phyloP scores from a whole-genome alignment of 208 protist genomes.

The Vickermania spadyakhi region DNA sequence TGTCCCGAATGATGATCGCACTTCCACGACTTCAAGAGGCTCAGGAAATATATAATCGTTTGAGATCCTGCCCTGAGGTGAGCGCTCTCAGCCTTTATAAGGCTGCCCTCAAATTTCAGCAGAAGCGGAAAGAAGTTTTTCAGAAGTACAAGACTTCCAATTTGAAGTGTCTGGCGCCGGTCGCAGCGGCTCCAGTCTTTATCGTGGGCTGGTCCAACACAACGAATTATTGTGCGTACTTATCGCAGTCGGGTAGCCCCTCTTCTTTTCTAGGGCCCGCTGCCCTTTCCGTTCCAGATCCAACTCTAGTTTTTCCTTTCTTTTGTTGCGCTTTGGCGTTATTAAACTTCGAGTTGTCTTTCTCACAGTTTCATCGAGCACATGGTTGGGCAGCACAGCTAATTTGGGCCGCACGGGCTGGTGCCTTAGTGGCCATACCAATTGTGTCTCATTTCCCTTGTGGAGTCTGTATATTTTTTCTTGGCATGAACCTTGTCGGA shows the following conservation, averaged over 20 bases:
- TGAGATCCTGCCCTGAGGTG: conserved; percentile 63
- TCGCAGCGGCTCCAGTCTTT: conserved; percentile 54
- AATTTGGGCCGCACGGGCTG: conserved; percentile 71
- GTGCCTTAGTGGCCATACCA: conserved; percentile 56
- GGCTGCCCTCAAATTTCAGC: conserved; percentile 57
- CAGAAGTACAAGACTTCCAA: conserved; percentile 61
- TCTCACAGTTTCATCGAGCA: conserved; percentile 52
- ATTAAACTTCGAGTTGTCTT: conserved; percentile 80
- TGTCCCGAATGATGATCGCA: conserved; percentile 64
- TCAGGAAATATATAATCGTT: conserved; percentile 62
- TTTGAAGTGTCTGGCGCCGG: conserved; percentile 44
- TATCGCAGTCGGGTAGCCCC: conserved; percentile 38
- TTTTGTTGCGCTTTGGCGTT: conserved; percentile 55
- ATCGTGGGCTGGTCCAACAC: conserved; percentile 52
- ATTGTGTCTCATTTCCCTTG: conserved; percentile 45
- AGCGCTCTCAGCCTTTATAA: conserved; percentile 74
- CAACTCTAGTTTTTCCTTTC: conserved; percentile 51
- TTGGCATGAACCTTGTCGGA: conserved; percentile 76
- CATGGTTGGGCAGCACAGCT: conserved; percentile 65
- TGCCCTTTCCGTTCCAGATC: conserved; percentile 65
- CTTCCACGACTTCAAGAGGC: conserved; percentile 48
- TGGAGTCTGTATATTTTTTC: conserved; percentile 80
- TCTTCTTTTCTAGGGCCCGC: conserved; percentile 71
- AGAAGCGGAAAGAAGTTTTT: conserved; percentile 70
- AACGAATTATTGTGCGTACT: conserved; percentile 49